Conservation (phyloP, 768 basidiomycete species). For the Auricularia sp. region DNA sequence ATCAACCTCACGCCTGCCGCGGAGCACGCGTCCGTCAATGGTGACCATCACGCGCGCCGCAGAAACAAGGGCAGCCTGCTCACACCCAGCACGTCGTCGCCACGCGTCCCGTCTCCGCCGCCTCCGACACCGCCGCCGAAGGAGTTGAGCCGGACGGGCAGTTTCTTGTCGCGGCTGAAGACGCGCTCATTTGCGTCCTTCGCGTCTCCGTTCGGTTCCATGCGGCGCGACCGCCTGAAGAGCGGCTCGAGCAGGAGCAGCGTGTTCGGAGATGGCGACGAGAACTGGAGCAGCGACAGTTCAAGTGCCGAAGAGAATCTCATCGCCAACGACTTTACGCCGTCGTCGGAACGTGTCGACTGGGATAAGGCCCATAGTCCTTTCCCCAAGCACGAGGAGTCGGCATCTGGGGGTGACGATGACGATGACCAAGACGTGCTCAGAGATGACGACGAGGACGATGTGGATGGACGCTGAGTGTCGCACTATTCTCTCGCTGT, state of each 20-base stretch:
- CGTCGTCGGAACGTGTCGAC: neutral
- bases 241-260: slow-evolving; percentile 16
- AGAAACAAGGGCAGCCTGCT: slow-evolving; percentile 3
- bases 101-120: slow-evolving; percentile 8
- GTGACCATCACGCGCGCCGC: slow-evolving; percentile 31
- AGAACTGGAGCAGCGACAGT: slow-evolving; percentile 49
- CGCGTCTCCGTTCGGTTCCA: slow-evolving; percentile 24
- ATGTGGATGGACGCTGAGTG: neutral
- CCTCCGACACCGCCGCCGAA: neutral
- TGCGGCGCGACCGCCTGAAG: slow-evolving; percentile 14
- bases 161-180: slow-evolving; percentile 34
- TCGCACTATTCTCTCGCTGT: neutral
- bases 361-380: neutral
- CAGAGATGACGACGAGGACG: neutral
- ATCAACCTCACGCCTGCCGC: slow-evolving; percentile 25
- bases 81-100: slow-evolving; percentile 9
- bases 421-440: neutral
- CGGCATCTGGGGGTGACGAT: neutral
- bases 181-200: slow-evolving; percentile 37
- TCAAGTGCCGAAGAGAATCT: slow-evolving; percentile 22
- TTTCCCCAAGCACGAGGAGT: neutral
- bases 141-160: neutral
- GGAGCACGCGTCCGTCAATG: slow-evolving; percentile 35
- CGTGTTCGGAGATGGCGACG: slow-evolving; percentile 7
- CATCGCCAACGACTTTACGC: slow-evolving; percentile 1